Evolutionary conservation across 1,284 basidiomycete genomes (phyloP).

Genomic region (Blastosporella zonata): DNA sequence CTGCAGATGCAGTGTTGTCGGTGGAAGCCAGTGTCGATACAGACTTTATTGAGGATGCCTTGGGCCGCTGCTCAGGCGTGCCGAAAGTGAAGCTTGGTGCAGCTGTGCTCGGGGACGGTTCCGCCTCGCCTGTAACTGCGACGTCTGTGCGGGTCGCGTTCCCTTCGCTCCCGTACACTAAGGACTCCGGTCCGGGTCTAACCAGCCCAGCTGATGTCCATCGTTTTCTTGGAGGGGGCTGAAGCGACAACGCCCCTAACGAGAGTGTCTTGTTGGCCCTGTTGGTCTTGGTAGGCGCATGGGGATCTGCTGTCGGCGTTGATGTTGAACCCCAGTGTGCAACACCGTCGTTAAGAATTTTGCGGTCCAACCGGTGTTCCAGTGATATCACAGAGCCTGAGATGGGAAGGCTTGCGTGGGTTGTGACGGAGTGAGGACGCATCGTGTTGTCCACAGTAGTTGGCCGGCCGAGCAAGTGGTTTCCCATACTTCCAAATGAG

Average conservation of each 20-base stretch:
- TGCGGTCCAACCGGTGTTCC: constrained; percentile 43
- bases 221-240: constrained; percentile 62
- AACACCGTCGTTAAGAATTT: constrained; percentile 50
- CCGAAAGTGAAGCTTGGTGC: constrained; percentile 32
- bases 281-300: constrained; percentile 20
- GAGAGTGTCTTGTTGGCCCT: constrained; percentile 32
- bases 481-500: constrained; percentile 53
- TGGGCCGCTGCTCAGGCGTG: constrained; percentile 36
- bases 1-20: constrained; percentile 35
- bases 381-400: constrained; percentile 21
- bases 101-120: constrained; percentile 24
- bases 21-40: constrained; percentile 50
- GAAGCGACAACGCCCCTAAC: constrained; percentile 47
- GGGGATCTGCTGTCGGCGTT: constrained; percentile 7
- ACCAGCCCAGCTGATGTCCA: constrained; percentile 40
- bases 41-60: constrained; percentile 49
- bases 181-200: constrained; percentile 7
- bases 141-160: constrained; percentile 3
- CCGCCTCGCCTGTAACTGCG: constrained; percentile 16
- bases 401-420: constrained; percentile 27
- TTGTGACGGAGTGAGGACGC: constrained; percentile 12
- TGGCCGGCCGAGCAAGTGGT: constrained; percentile 48
- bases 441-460: constrained; percentile 28
- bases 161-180: constrained; percentile 4
- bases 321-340: constrained; percentile 26